Base-by-base conservation (phyloP, 1,284 basidiomycete genomes). In the Pulchroboletus neoregius region DNA sequence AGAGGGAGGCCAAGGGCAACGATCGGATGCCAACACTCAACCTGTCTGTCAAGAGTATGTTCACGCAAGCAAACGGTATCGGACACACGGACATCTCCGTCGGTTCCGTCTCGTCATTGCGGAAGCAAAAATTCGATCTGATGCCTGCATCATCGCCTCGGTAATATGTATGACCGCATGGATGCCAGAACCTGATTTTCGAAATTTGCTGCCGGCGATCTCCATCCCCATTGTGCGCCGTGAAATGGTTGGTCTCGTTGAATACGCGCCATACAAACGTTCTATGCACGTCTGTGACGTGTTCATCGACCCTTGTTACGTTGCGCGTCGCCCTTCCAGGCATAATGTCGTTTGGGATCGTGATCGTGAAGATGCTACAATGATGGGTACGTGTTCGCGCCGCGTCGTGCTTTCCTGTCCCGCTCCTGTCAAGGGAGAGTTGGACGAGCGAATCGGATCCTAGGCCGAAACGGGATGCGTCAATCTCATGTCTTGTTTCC, bases 81-180 rank as follows among this genome's bases (percentile, higher is more conserved):
- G 36, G 9, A 48, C 31, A 5, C 22, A 35, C 39, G 55, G 46
- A 12, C 27, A 53, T 62, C 45, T 48, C 60, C 57, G 58, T 27
- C 33, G 15, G 13, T 18, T 36, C 39, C 22, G 24, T 39, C 26
- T 15, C 30, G n/a, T 41, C 18, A 24, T 32, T 30, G 24, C 41
- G 33, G 27, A 11, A 34, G 31, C 24, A 35, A 28, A 33, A 18
- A 23, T 27, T 34, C n/a, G 18, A 43, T 43, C 10, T 18, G 33
- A 30, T 43, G 35, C 18, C 38, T 13, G 8, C 11, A 18, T 31
- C 22, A 20, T 18, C 31, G 18, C 37, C 38, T 33, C 37, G 38
- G 42, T 28, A 28, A 43, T 35, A 27, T 18, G 15, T 26, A 18
- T 32, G 22, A 11, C 15, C n/a, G 5, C n/a, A 16, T 16, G 34